Conservation (phyloP, 129 eudicot species). For the Cynara cardunculus region DNA sequence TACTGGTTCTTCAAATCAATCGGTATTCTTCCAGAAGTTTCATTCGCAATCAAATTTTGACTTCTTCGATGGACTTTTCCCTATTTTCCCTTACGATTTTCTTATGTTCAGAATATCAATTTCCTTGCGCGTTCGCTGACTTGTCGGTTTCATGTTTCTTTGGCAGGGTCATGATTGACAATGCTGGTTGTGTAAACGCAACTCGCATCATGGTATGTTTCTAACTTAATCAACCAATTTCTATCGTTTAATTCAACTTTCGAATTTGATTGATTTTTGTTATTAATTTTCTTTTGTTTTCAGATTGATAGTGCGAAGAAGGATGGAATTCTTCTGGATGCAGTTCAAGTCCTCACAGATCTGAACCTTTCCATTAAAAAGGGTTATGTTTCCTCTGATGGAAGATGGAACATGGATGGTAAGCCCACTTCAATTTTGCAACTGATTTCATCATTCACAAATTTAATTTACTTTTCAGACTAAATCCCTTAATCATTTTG, state of each 20-base stretch:
- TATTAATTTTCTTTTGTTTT: background rate
- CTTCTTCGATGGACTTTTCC: slow-evolving; percentile 16
- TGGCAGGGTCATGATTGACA: slow-evolving; percentile 84
- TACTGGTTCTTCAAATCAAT: background rate
- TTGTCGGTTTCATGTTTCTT: background rate
- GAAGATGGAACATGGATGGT: slow-evolving; percentile 99
- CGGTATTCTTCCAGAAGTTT: slow-evolving; percentile 13
- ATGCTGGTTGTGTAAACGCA: slow-evolving; percentile 72
- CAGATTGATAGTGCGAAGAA: slow-evolving; percentile 91
- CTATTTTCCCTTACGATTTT: background rate
- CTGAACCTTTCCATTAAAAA: slow-evolving; percentile 82
- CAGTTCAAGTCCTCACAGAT: slow-evolving; percentile 91
- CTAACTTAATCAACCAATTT: background rate
- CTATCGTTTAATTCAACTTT: no score
- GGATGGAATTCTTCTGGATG: slow-evolving; percentile 88
- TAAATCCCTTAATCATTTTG: slow-evolving; percentile 15
- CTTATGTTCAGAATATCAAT: slow-evolving; percentile 20
- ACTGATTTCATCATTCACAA: background rate
- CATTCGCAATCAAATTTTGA: slow-evolving; percentile 20
- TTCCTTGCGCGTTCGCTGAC: slow-evolving; percentile 14
- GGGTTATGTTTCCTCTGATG: slow-evolving; percentile 92
- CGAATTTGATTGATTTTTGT: background rate
- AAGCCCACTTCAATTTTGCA: background rate
- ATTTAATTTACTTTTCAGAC: background rate
- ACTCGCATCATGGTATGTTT: slow-evolving; percentile 74